Evolutionary conservation across 2,329 filamentous ascomycete species (phyloP).

Genomic region (Curvularia sp.): DNA sequence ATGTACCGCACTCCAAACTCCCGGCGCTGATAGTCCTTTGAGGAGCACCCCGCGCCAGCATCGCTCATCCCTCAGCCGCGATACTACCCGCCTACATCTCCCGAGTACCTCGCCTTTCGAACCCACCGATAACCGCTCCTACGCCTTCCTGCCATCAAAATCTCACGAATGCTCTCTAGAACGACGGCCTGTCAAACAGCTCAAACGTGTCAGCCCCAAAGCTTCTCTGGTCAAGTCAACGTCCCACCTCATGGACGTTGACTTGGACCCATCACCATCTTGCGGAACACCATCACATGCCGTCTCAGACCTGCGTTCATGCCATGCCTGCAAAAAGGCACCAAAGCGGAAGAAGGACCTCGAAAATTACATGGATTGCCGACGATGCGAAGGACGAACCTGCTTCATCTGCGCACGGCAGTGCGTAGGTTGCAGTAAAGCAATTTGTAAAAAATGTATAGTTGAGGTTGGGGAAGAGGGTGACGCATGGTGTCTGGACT

Average conservation of each 20-base stretch:
- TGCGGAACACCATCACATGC: slow-evolving; percentile 11
- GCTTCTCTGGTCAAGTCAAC: slow-evolving; percentile 34
- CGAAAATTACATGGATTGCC: slow-evolving; percentile 70
- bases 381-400: slow-evolving; percentile 66
- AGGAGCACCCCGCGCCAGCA: slow-evolving; percentile 19
- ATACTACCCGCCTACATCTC: slow-evolving; percentile 19
- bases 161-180: slow-evolving; percentile 26
- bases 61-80: slow-evolving; percentile 22
- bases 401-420: slow-evolving; percentile 74
- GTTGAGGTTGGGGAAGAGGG: slow-evolving; percentile 70
- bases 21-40: slow-evolving; percentile 9
- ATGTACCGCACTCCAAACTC: neutral
- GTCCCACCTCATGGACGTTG: slow-evolving; percentile 47
- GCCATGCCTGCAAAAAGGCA: slow-evolving; percentile 71
- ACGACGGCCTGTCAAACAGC: slow-evolving; percentile 42
- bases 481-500: slow-evolving; percentile 71
- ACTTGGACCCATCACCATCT: slow-evolving; percentile 22
- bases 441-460: slow-evolving; percentile 73
- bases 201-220: slow-evolving; percentile 37
- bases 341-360: slow-evolving; percentile 71
- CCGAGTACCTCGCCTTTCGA: slow-evolving; percentile 24
- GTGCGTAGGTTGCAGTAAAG: slow-evolving; percentile 60
- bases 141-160: slow-evolving; percentile 14
- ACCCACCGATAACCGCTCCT: slow-evolving; percentile 24
- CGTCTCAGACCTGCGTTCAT: slow-evolving; percentile 55